Evolutionary conservation across 306 rosid species (phyloP).

Genomic region (Morella rubra): DNA sequence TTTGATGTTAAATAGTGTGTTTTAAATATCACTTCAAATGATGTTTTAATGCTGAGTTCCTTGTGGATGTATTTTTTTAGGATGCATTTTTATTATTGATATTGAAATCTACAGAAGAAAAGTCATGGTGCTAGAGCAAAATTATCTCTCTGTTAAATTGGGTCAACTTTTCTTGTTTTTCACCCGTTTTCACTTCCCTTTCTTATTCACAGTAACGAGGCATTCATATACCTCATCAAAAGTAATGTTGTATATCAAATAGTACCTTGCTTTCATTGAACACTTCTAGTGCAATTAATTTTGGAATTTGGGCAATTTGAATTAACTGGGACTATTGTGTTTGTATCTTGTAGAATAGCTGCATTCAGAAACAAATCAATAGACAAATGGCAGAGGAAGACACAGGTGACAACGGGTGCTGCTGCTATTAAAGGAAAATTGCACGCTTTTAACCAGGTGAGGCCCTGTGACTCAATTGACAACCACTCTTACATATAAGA

Average conservation of each 20-base stretch:
- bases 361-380: conserved; percentile 76
- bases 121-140: background rate
- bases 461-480: conserved; percentile 27
- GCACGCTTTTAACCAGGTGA: conserved; percentile 89
- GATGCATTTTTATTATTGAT: background rate
- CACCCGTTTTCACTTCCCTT: background rate
- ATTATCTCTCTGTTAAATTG: background rate
- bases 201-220: background rate
- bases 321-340: conserved; percentile 23
- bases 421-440: conserved; percentile 81
- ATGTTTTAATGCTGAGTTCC: background rate
- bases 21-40: background rate
- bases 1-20: background rate
- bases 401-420: conserved; percentile 85
- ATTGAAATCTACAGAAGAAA: background rate
- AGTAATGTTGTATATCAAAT: background rate
- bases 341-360: conserved; percentile 58
- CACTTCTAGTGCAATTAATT: background rate
- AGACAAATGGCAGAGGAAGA: conserved; percentile 90
- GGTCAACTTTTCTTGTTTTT: background rate
- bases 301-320: background rate
- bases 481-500: background rate
- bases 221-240: background rate
- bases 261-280: background rate
- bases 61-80: background rate